Evolutionary conservation across 176 grass and related monocot species (phyloP).

Genomic region (Cymbopogon citratus): DNA sequence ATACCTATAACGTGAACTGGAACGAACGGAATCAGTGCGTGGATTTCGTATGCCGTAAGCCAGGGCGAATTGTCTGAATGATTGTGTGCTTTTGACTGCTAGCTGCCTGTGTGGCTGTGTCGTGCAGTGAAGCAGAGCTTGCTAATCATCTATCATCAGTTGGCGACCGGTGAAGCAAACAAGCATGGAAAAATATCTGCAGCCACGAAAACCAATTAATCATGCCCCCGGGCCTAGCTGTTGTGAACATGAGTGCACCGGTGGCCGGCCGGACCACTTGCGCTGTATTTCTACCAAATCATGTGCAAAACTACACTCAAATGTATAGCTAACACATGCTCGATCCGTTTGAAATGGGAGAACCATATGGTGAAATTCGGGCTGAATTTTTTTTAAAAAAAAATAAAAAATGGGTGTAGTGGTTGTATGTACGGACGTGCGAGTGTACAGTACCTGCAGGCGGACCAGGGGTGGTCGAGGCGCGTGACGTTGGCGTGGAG

Average conservation of each 20-base stretch:
- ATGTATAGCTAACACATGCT: no score
- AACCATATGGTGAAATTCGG: no score
- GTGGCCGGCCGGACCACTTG: no score
- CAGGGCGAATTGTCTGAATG: neutral
- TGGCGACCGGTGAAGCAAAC: no score
- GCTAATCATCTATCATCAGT: neutral
- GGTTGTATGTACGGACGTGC: neutral
- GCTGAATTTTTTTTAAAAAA: neutral
- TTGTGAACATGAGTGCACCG: no score
- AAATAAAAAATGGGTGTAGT: no score
- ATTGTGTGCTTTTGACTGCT: neutral
- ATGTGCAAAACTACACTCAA: no score
- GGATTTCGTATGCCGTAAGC: neutral
- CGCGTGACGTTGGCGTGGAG: slow-evolving; percentile 80
- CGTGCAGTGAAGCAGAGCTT: neutral
- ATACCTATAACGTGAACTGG: neutral
- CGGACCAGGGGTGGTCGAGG: slow-evolving; percentile 58
- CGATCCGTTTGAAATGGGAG: no score
- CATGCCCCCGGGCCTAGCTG: no score
- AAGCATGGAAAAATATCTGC: neutral
- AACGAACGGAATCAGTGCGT: neutral
- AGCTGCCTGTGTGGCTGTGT: neutral
- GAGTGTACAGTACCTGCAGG: slow-evolving; percentile 69
- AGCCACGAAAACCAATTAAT: no score
- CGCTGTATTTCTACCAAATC: no score